Percentiles rank a stretch among this genome's conserved stretches.
Evolutionary conservation across 1,284 basidiomycete genomes (phyloP).

Genomic region (Porodaedalea pini): DNA sequence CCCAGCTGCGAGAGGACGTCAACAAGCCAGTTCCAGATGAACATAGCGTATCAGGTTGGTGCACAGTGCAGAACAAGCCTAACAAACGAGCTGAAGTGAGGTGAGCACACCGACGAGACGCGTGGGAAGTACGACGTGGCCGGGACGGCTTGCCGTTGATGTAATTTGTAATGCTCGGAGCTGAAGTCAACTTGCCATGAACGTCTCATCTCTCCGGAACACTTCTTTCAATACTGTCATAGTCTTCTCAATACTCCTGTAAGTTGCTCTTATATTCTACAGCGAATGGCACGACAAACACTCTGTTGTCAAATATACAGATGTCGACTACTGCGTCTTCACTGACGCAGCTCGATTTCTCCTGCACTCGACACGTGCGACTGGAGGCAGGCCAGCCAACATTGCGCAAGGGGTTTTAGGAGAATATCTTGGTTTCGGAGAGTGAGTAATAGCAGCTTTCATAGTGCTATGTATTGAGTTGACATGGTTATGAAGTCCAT

Average conservation of each 20-base stretch:
- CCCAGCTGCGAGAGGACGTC: conserved; percentile 89
- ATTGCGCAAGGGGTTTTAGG: conserved; percentile 62
- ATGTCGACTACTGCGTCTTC: conserved; percentile 96
- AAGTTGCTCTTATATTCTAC: conserved; percentile 73
- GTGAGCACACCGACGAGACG: background rate
- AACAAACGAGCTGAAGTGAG: background rate
- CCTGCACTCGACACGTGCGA: conserved; percentile 28
- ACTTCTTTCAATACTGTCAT: conserved; percentile 53
- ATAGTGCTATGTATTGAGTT: conserved; percentile 1
- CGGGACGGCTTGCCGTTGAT: background rate
- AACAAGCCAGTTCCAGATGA: conserved; percentile 93
- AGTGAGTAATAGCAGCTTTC: conserved; percentile 46
- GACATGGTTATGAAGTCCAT: conserved; percentile 62
- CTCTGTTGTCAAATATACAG: conserved; percentile 91
- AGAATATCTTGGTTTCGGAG: conserved; percentile 50
- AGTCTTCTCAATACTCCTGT: conserved; percentile 52
- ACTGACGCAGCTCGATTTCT: conserved; percentile 83
- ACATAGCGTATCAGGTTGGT: conserved; percentile 48
- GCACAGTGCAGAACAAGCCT: background rate
- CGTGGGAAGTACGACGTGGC: conserved; percentile 12
- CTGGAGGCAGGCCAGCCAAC: conserved; percentile 35
- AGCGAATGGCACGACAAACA: conserved; percentile 85
- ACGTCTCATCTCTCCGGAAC: conserved; percentile 2
- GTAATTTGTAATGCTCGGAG: too few relatives aligned
- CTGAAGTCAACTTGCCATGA: too few relatives aligned